Evolutionary conservation across 1,284 basidiomycete species (phyloP).

Genomic region (Cutaneotrichosporon cavernicola): DNA sequence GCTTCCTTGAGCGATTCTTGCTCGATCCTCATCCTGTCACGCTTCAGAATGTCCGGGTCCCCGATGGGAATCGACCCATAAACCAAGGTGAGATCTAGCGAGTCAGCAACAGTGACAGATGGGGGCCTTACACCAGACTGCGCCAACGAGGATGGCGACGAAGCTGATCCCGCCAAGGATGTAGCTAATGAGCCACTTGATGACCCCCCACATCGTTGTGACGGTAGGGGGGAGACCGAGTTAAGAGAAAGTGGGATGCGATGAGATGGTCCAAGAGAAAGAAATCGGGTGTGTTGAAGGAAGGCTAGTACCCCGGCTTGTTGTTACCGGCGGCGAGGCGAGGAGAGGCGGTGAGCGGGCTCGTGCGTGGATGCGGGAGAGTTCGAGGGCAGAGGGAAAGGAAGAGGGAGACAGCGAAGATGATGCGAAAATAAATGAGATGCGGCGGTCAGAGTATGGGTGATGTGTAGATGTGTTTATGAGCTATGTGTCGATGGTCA

Average conservation of each 20-base stretch:
- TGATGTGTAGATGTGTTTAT: neutral
- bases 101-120: neutral
- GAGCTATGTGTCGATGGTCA: neutral
- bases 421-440: neutral
- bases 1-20: conserved; percentile 15
- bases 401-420: neutral
- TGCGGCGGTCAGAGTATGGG: neutral
- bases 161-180: conserved; percentile 83
- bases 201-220: conserved; percentile 15
- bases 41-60: conserved; percentile 58
- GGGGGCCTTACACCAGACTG: conserved; percentile 53
- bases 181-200: conserved; percentile 58
- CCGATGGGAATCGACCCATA: conserved; percentile 77
- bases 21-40: conserved; percentile 43
- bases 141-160: conserved; percentile 67
- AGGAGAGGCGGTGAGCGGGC: neutral
- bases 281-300: neutral
- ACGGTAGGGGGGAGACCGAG: neutral
- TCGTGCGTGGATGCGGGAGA: neutral
- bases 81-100: conserved; percentile 43
- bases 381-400: neutral
- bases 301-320: neutral
- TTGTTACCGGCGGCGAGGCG: conserved; percentile 1
- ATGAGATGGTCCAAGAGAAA: neutral
- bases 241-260: neutral